Evolutionary conservation across 2,329 filamentous ascomycete species (phyloP), one percentile per base, ranked within the genome.

Genomic region (Trichophyton benhamiae): DNA sequence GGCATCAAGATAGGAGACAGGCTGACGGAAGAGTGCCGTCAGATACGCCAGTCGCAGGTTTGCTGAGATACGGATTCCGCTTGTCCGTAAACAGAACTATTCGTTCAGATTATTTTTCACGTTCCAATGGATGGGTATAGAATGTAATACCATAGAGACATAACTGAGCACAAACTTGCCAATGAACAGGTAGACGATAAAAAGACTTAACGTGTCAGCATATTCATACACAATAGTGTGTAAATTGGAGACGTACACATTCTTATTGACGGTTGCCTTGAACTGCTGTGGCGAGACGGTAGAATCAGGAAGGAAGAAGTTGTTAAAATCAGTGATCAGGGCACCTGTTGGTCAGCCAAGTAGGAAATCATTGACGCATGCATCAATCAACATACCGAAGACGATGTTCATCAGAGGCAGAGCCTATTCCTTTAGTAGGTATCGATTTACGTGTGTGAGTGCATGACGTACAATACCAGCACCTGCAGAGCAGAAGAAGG

Each of bases 111-210:
- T 17, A 17, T 44, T n/a, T n/a, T 44, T n/a, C 13, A 44, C n/a
- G 15, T 15, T 44, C 33, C 33, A 13, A 38, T 38, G 11, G 33
- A 38, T 38, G 33, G 33, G 33, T 38, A 17, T 17, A 44, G n/a
- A 44, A 7, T 7, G 41, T 38, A 58, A 38, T 70, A 82, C 80
- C 65, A 80, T 79, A 63, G 81, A 80, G 17, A 82, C 66, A 63
- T 84, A 84, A 0, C 76, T 78, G n/a, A 83, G 69, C 3, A 74
- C 65, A 44, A 84, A 80, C 60, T 81, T 81, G 13, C 71, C 82
- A 20, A 82, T 72, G 63, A 84, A 84, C 1, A 85, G 73, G 66
- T 83, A 84, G 13, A 84, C 72, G 63, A 84, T 82, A 64, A 78
- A 81, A n/a, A 82, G 68, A 5, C 81, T 83, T 27, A 5, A 17